Base-by-base conservation (phyloP, 768 basidiomycete species). In the Tylopilus sp. region DNA sequence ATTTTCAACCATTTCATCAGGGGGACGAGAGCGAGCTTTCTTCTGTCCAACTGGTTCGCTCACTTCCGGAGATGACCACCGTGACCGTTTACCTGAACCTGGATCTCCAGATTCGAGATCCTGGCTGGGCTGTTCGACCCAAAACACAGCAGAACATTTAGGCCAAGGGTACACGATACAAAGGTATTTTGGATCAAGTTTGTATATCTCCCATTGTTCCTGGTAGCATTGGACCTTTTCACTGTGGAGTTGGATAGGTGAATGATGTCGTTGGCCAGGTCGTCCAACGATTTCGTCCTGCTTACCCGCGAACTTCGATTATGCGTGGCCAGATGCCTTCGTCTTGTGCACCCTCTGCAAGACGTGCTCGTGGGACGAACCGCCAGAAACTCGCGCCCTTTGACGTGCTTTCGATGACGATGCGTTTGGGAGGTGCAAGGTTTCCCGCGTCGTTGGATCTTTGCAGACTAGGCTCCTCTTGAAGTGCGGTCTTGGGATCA, bases 151-250 rank as follows among this genome's bases (percentile, higher is more conserved):
- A 19, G 71, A 51, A 30, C 61, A 63, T 43, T 72, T 67, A 10
- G 80, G 77, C 48, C 71, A 69, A 30, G 65, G 65, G 29, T 71
- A 77, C 10, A 89, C 82, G 52, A 72, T 68, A 63, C 89, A 92
- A 22, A 80, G 78, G 58, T 91, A 91, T n/a, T 69, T 67, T 3
- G 85, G 82, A 63, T 92, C 89, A 9, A 92, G 76, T 63, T 90
- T 91, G 71, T 90, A 85, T 26, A 91, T 83, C 55, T 92, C 89
- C 89, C 89, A 92, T 66, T 90, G 88, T 31, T 91, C 87, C 64
- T 86, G 86, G 19, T 80, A 78, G 63, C 79, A 79, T 53, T 78
- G 66, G 48, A 79, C 68, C 1, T 67, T 64, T 68, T 79, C 71
- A 11, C 85, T 85, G 56, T 24, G 34, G 54, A 50, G 53, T 54